Base-by-base conservation (phyloP, 768 basidiomycete species). In the Rhodotorula diobovata region DNA sequence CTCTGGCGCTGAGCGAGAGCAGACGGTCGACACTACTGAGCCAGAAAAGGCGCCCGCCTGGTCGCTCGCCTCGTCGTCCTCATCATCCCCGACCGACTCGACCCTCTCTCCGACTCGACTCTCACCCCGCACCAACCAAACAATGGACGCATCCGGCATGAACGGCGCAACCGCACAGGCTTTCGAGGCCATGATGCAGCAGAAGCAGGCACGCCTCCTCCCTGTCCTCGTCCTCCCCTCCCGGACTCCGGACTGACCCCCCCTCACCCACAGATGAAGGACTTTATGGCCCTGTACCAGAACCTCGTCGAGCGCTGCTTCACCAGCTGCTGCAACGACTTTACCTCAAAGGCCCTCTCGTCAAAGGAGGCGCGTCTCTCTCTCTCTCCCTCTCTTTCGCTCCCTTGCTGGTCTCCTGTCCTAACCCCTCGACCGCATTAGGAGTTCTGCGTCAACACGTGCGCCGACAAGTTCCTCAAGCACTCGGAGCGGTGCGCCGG, bases 401-500 rank as follows among this genome's bases (percentile, higher is more conserved):
- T 2, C 21, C 11, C 12, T 25, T 58, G 2, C 2, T 8, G 18
- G 14, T 34, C 23, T 35, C 20, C 7, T 9, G 10, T 23, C 3
- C 60, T 63, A 30, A 53, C 25, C 15, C 45, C 34, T 21, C 34
- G 32, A 8, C 2, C 25, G 45, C 62, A 2, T n/a, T 78, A 98
- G 93, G 90, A 90, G 77, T 85, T 87, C 75, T 99, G 95, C 80
- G 87, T 95, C 58, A 84, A 87, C 81, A 92, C 94, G 83, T 99
- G 95, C 83, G 86, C 93, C 32, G 95, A 97, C 84, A 99, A 98
- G 82, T 97, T 96, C 84, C 82, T 98, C 78, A 96, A 96, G 80
- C 74, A 74, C 50, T 76, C 74, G 56, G 75, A 73, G 68, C 72
- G 74, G 76, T 74, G 8, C 37, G 68, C 48, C 45, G 6, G n/a